Evolutionary conservation across 2,329 filamentous ascomycete genomes (phyloP).

Genomic region (Cladosporium sp.): DNA sequence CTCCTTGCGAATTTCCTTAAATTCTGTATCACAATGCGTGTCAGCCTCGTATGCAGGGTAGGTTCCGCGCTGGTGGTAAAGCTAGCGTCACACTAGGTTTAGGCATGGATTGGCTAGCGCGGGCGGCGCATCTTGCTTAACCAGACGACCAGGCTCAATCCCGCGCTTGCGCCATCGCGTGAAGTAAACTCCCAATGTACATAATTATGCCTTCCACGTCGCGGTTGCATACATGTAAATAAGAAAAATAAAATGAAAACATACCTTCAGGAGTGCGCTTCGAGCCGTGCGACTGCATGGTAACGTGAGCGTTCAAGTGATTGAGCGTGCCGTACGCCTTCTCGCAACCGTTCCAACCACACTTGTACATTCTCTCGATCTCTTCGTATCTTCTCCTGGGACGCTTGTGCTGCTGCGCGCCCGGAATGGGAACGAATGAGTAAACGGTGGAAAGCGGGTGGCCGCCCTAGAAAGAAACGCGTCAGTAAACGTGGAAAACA

Average conservation of each 20-base stretch:
- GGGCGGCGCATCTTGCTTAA: constrained; percentile 23
- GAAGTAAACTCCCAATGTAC: background rate
- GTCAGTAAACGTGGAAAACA: constrained; percentile 21
- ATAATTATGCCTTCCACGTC: background rate
- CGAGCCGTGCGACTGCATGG: constrained; percentile 93
- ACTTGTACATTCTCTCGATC: constrained; percentile 99
- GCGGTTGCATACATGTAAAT: background rate
- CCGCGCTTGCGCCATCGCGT: constrained; percentile 8
- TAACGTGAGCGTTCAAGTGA: constrained; percentile 96
- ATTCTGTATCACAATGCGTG: constrained; percentile 59
- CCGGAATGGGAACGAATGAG: constrained; percentile 95
- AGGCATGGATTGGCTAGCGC: constrained; percentile 29
- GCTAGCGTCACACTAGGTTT: constrained; percentile 29
- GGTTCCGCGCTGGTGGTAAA: constrained; percentile 20
- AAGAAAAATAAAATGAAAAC: constrained; percentile 29
- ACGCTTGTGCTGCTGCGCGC: constrained; percentile 94
- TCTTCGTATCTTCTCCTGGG: constrained; percentile 93
- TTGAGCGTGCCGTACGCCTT: constrained; percentile 98
- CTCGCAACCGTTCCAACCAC: constrained; percentile 96
- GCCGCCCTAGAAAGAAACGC: constrained; percentile 38
- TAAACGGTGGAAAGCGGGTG: constrained; percentile 74
- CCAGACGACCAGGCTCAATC: constrained; percentile 23
- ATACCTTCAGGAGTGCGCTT: constrained; percentile 97
- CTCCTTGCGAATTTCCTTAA: constrained; percentile 98
- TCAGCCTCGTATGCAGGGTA: constrained; percentile 33